phyloP scores from a whole-genome alignment of 805 yeast genomes.

The Torulaspora indica region DNA sequence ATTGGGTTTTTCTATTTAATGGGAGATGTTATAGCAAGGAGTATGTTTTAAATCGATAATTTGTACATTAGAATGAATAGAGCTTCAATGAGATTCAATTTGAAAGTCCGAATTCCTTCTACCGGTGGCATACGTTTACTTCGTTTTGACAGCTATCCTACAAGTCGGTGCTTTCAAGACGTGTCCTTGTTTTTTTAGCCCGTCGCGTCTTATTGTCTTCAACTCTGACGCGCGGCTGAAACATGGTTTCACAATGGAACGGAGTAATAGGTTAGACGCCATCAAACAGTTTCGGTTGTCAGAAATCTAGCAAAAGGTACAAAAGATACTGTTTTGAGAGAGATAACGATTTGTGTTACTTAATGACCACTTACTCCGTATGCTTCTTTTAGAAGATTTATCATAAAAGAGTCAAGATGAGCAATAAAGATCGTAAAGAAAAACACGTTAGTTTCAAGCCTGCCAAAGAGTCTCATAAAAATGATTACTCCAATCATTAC shows the following conservation, averaged over 20 bases:
- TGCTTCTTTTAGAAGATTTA: too few species aligned
- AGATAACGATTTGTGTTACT: not conserved
- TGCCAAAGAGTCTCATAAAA: slow-evolving; percentile 42
- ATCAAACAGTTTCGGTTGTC: not conserved
- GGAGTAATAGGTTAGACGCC: not conserved
- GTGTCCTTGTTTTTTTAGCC: too few species aligned
- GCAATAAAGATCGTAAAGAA: slow-evolving; percentile 9
- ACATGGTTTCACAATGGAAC: slow-evolving; percentile 2
- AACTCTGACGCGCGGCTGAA: slow-evolving; percentile 4
- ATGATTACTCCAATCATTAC: slow-evolving; percentile 69
- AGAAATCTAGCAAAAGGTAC: not conserved
- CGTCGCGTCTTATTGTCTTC: not conserved
- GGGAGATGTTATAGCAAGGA: slow-evolving; percentile 15
- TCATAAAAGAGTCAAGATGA: not conserved
- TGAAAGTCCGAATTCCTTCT: not conserved
- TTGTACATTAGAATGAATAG: slow-evolving; percentile 17
- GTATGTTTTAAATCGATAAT: slow-evolving; percentile 6
- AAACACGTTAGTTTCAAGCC: slow-evolving; percentile 27
- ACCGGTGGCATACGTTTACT: too few species aligned
- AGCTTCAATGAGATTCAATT: not conserved
- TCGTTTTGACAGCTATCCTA: too few species aligned
- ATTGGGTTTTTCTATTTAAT: slow-evolving; percentile 5
- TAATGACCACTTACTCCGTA: too few species aligned
- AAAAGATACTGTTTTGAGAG: not conserved
- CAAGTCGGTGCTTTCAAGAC: too few species aligned